phyloP scores from a whole-genome alignment of 208 protist species.

The Trypanosoma melophagium region DNA sequence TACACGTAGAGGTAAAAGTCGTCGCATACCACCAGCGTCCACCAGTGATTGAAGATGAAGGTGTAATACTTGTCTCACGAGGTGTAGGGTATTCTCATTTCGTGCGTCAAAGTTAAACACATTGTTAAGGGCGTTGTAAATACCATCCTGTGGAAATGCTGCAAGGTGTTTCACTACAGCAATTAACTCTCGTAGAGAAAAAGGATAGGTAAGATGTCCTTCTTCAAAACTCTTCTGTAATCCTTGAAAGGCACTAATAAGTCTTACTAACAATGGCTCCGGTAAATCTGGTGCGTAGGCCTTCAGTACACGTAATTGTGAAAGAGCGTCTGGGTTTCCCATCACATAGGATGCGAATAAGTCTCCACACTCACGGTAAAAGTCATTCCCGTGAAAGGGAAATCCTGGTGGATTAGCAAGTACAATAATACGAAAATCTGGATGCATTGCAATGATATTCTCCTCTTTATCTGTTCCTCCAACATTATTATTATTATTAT shows the following conservation, averaged over 20 bases:
- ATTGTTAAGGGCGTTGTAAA: conserved; percentile 80
- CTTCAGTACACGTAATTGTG: conserved; percentile 79
- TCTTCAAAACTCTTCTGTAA: conserved; percentile 76
- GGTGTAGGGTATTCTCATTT: conserved; percentile 74
- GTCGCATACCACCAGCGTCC: conserved; percentile 41
- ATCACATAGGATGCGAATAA: conserved; percentile 91
- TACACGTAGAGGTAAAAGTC: conserved; percentile 44
- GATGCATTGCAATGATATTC: conserved; percentile 55
- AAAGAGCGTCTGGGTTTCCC: conserved; percentile 85
- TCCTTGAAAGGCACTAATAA: conserved; percentile 76
- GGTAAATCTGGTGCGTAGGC: conserved; percentile 74
- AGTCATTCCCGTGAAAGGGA: conserved; percentile 95
- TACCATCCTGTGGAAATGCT: conserved; percentile 82
- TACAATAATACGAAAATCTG: conserved; percentile 86
- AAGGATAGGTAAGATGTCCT: conserved; percentile 89
- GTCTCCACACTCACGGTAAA: conserved; percentile 91
- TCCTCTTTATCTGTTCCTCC: conserved; percentile 8
- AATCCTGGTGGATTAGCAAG: conserved; percentile 91
- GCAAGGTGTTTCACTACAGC: conserved; percentile 93
- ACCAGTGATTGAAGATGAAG: conserved; percentile 45
- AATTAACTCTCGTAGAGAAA: conserved; percentile 93
- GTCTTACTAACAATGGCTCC: conserved; percentile 42
- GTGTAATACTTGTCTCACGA: conserved; percentile 65
- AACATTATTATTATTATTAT: neutral
- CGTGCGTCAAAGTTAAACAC: conserved; percentile 84